phyloP scores from a whole-genome alignment of 1,284 basidiomycete genomes.

The Thelephora terrestris region DNA sequence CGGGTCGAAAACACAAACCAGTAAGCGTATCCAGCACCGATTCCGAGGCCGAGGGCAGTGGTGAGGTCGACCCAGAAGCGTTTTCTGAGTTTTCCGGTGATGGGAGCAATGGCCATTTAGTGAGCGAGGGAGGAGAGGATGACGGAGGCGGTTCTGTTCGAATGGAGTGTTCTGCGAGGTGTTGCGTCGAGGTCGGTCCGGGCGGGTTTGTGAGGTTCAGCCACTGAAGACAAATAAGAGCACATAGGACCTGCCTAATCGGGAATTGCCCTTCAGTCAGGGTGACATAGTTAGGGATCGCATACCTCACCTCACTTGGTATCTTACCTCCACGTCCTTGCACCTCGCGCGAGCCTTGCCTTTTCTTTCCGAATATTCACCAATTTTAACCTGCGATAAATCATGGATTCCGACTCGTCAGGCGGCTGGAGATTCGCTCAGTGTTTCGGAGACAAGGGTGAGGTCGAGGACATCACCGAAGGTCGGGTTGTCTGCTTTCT shows the following conservation, averaged over 20 bases:
- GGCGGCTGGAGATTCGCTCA: conserved; percentile 98
- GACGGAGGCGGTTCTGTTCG: conserved; percentile 4
- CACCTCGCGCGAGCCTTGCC: background rate
- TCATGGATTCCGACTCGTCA: conserved; percentile 75
- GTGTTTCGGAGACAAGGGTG: conserved; percentile 98
- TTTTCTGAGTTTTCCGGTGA: conserved; percentile 85
- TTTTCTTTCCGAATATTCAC: conserved; percentile 1
- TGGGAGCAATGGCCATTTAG: conserved; percentile 72
- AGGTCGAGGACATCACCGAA: conserved; percentile 99
- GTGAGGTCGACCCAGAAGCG: conserved; percentile 74
- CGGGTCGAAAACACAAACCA: conserved; percentile 44
- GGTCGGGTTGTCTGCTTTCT: conserved; percentile 39
- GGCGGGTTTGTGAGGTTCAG: conserved; percentile 4
- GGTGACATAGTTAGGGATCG: background rate
- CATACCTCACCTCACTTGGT: background rate
- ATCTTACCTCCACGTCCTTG: background rate
- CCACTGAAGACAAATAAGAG: conserved; percentile 18
- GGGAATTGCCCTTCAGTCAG: conserved; percentile 5
- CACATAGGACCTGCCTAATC: conserved; percentile 14
- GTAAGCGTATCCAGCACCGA: conserved; percentile 62
- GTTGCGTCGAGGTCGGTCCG: conserved; percentile 13
- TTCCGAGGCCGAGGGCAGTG: conserved; percentile 61
- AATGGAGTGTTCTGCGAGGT: conserved; percentile 13
- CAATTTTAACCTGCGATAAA: conserved; percentile 18
- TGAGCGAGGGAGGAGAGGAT: conserved; percentile 9